Conservation (phyloP, 2,329 filamentous ascomycete species). For the Talaromyces sp. region DNA sequence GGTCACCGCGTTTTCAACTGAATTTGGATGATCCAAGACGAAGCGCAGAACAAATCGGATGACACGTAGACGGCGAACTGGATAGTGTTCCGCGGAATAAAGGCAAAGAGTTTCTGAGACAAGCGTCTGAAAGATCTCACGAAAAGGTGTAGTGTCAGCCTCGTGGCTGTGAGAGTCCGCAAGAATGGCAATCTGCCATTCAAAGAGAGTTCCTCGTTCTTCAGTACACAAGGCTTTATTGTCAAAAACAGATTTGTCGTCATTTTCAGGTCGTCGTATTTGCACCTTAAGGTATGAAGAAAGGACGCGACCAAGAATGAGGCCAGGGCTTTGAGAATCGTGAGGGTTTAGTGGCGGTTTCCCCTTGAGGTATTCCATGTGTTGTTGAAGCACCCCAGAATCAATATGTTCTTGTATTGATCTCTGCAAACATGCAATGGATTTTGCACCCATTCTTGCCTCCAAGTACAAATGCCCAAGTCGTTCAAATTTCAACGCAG, state of each 20-base stretch:
- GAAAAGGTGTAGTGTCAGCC: constrained; percentile 24
- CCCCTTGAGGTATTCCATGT: constrained; percentile 20
- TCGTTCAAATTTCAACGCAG: constrained; percentile 41
- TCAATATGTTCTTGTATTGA: constrained; percentile 38
- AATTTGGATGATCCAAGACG: constrained; percentile 26
- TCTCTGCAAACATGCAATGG: constrained; percentile 32
- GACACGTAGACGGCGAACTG: constrained; percentile 34
- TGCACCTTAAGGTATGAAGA: constrained; percentile 32
- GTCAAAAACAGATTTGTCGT: constrained; percentile 26
- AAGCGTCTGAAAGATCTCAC: constrained; percentile 21
- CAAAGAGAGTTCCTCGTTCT: constrained; percentile 26
- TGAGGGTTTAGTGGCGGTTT: constrained; percentile 24
- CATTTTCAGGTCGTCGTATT: constrained; percentile 24
- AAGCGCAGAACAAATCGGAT: constrained; percentile 31
- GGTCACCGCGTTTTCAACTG: constrained; percentile 22
- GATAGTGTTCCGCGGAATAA: constrained; percentile 25
- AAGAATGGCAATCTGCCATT: constrained; percentile 35
- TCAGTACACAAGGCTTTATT: constrained; percentile 21
- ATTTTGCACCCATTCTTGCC: constrained; percentile 28
- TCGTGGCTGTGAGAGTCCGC: constrained; percentile 24
- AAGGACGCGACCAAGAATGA: constrained; percentile 34
- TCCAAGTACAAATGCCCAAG: constrained; percentile 38
- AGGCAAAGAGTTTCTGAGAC: constrained; percentile 28
- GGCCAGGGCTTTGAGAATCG: constrained; percentile 29
- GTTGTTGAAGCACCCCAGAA: constrained; percentile 29